phyloP scores from a whole-genome alignment of 2,329 filamentous ascomycete genomes.

The Teratosphaeria epicoccoides region DNA sequence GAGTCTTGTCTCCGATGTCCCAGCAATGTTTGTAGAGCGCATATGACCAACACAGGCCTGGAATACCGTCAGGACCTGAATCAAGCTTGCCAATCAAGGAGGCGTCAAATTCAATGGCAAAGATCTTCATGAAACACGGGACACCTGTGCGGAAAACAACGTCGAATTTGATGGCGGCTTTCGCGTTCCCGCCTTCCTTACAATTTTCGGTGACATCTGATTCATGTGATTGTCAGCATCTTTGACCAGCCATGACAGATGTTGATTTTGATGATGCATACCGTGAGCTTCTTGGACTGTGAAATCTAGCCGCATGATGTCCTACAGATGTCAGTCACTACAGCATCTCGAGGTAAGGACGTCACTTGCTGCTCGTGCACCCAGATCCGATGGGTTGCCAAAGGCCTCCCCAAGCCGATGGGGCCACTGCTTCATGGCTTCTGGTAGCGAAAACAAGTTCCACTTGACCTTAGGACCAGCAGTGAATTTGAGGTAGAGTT shows the following conservation, averaged over 20 bases:
- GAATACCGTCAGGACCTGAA: neutral
- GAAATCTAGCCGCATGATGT: neutral
- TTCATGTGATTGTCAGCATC: neutral
- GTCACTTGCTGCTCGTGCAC: neutral
- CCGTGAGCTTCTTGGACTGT: neutral
- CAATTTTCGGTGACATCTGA: neutral
- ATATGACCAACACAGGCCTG: neutral
- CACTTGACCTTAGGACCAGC: neutral
- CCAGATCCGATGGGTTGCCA: neutral
- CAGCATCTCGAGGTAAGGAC: neutral
- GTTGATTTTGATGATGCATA: neutral
- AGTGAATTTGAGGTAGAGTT: neutral
- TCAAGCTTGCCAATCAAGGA: neutral
- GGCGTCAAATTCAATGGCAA: neutral
- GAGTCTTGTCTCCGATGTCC: neutral
- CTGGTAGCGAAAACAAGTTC: neutral
- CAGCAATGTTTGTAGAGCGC: neutral
- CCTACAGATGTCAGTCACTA: neutral
- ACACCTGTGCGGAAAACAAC: neutral
- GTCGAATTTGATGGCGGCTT: neutral
- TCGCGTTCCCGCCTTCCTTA: neutral
- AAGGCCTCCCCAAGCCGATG: neutral
- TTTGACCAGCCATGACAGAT: neutral
- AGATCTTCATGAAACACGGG: neutral
- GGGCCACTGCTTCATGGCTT: neutral